Conservation (phyloP, 176 grass and related monocot genomes). For the Ananas comosus region DNA sequence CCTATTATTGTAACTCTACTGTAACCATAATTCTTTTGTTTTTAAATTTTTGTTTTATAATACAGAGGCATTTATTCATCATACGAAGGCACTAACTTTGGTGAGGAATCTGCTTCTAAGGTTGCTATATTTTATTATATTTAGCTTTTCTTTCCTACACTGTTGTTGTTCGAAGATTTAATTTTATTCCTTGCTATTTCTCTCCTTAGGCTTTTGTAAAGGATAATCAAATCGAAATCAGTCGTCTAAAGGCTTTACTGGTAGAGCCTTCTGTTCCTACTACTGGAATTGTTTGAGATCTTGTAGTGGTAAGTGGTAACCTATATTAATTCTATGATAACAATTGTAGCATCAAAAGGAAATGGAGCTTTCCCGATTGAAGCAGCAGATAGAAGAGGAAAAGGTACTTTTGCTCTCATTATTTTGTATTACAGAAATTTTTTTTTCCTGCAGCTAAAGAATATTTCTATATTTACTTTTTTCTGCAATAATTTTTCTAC, state of each 20-base stretch:
- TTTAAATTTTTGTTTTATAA: no score
- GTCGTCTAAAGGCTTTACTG: slow-evolving; percentile 11
- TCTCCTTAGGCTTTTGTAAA: neutral
- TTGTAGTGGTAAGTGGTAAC: neutral
- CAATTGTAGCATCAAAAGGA: slow-evolving; percentile 14
- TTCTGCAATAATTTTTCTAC: no score
- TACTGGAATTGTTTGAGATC: neutral
- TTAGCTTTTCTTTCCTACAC: neutral
- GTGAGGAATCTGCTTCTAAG: neutral
- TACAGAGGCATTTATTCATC: neutral
- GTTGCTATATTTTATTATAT: slow-evolving; percentile 10
- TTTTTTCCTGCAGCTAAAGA: neutral
- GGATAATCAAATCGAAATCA: slow-evolving; percentile 1
- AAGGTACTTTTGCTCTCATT: slow-evolving; percentile 9
- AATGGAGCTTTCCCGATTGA: slow-evolving; percentile 9
- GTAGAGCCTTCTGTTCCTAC: neutral
- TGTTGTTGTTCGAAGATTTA: neutral
- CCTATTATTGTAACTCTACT: no score
- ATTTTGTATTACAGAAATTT: neutral
- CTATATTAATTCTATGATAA: neutral
- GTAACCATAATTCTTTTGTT: no score
- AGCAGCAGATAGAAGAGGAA: slow-evolving; percentile 15
- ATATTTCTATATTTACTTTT: neutral
- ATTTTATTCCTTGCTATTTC: slow-evolving; percentile 2
- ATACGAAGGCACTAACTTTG: slow-evolving; percentile 2